Evolutionary conservation across 176 grass and related monocot species (phyloP).

Genomic region (Aegilops speltoides): DNA sequence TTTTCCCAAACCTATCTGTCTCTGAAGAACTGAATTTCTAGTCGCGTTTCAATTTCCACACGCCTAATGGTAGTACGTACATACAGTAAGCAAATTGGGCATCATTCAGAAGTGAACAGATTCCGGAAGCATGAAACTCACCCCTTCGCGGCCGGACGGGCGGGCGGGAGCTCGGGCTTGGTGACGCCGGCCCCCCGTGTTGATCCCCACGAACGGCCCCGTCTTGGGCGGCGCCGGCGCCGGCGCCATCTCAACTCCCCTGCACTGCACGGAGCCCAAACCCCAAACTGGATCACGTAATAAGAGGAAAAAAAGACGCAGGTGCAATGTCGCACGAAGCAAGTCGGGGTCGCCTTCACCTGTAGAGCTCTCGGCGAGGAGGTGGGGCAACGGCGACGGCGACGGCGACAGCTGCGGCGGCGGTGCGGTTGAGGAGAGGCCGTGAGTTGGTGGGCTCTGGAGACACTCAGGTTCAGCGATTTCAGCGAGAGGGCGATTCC

Average conservation of each 20-base stretch:
- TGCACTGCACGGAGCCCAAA: background rate
- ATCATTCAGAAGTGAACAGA: background rate
- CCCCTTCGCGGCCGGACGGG: background rate
- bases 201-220: background rate
- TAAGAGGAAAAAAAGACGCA: background rate
- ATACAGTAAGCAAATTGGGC: background rate
- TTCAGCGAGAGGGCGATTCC: too few species aligned
- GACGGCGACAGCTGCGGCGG: background rate
- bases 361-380: too few species aligned
- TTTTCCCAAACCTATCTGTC: background rate
- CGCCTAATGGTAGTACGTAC: background rate
- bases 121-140: background rate
- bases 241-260: background rate
- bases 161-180: background rate
- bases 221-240: background rate
- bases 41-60: background rate
- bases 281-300: background rate
- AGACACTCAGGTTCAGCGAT: too few species aligned
- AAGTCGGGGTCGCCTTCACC: background rate
- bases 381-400: background rate
- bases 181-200: constrained; percentile 5
- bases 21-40: background rate
- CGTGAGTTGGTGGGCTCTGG: too few species aligned
- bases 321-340: background rate
- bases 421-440: background rate